Conservation (phyloP, 345 rosid species). For the Sisymbrium irio region DNA sequence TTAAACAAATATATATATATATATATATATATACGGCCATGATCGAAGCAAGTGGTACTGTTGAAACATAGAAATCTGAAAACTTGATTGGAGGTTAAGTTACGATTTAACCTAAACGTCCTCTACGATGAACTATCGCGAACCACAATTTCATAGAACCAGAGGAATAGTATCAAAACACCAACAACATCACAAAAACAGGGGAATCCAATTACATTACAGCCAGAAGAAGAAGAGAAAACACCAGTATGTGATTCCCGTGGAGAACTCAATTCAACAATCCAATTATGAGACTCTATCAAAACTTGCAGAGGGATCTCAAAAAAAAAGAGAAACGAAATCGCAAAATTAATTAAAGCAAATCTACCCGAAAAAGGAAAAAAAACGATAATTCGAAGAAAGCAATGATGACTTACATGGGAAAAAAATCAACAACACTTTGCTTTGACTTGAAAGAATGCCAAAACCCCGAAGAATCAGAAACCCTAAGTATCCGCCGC, state of each 20-base stretch:
- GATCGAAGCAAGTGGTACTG: too few relatives aligned
- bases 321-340: background rate
- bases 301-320: background rate
- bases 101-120: background rate
- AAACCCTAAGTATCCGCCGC: background rate
- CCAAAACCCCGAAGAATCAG: conserved; percentile 9
- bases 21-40: too few relatives aligned
- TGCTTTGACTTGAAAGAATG: conserved; percentile 19
- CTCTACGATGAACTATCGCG: background rate
- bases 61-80: too few relatives aligned
- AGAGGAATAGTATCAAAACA: background rate
- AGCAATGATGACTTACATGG: conserved; percentile 13
- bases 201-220: background rate
- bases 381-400: background rate
- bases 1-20: too few relatives aligned
- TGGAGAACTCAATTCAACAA: background rate
- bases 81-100: background rate
- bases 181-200: conserved; percentile 20
- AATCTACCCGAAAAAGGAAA: background rate
- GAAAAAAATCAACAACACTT: conserved; percentile 14
- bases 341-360: background rate
- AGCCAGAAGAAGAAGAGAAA: too few relatives aligned
- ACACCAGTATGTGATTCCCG: too few relatives aligned
- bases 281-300: background rate
- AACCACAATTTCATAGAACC: background rate